These are phyloP conservation scores for Oryza glumipatula DNA, from an alignment of 176 grass and related monocot genomes.

Conservation along the genomic window DNA sequence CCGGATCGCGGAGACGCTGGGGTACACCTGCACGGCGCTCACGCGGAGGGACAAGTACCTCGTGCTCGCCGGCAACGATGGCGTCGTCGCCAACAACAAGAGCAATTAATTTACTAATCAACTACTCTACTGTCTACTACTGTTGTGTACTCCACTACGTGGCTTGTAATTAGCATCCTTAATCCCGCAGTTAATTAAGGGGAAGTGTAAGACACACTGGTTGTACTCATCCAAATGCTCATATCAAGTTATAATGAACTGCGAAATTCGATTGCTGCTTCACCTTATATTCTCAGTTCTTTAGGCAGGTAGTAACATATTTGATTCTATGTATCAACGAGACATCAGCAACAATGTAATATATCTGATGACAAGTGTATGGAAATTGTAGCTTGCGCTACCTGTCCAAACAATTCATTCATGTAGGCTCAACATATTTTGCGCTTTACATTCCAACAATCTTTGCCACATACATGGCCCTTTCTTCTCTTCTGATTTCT, in stretches of 20 bases:
- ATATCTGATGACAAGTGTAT: background rate
- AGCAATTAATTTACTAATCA: background rate
- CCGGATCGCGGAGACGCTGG: constrained; percentile 56
- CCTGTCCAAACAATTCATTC: constrained; percentile 6
- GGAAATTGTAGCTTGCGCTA: background rate
- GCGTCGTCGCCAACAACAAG: constrained; percentile 40
- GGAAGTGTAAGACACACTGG: background rate
- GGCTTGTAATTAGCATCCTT: background rate
- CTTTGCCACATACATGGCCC: background rate
- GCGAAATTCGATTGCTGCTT: too few species aligned
- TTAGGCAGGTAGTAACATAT: background rate
- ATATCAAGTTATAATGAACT: too few species aligned
- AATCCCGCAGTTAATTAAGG: background rate
- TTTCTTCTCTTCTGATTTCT: background rate
- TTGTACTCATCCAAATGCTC: too few species aligned
- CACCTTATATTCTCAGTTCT: too few species aligned
- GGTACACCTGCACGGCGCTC: constrained; percentile 66
- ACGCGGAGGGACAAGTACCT: constrained; percentile 95
- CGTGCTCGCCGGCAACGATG: constrained; percentile 86
- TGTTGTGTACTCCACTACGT: background rate
- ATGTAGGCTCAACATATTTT: background rate
- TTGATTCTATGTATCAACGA: background rate
- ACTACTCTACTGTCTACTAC: background rate
- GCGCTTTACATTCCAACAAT: constrained; percentile 20
- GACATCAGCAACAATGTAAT: background rate